phyloP scores from a whole-genome alignment of 2,329 filamentous ascomycete species.

The Ilyonectria sp. region DNA sequence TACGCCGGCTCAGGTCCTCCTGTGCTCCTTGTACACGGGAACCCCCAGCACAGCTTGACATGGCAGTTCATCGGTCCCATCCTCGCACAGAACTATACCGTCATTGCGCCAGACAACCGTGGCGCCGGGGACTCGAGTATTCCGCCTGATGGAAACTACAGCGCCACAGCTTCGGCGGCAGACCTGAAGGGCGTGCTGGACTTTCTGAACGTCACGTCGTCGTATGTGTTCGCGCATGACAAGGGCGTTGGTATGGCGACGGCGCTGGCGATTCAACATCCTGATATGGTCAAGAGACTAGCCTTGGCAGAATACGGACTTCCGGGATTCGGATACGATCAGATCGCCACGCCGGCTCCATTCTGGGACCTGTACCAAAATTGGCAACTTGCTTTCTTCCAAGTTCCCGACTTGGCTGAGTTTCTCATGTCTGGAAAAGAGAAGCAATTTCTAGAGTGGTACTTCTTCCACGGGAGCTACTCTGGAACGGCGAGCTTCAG shows the following conservation, averaged over 20 bases:
- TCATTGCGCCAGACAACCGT: conserved; percentile 60
- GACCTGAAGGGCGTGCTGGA: conserved; percentile 58
- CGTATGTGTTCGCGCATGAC: conserved; percentile 62
- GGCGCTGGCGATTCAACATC: conserved; percentile 57
- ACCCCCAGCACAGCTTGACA: conserved; percentile 57
- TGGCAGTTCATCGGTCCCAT: conserved; percentile 58
- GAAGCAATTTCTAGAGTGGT: conserved; percentile 61
- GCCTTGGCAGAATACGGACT: conserved; percentile 58
- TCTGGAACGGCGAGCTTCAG: conserved; percentile 55
- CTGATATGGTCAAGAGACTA: conserved; percentile 53
- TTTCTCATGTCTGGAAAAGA: conserved; percentile 61
- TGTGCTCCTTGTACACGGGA: conserved; percentile 58
- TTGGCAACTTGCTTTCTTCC: conserved; percentile 62
- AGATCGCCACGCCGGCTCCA: conserved; percentile 46
- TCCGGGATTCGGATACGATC: conserved; percentile 60
- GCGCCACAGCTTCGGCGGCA: conserved; percentile 55
- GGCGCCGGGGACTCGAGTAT: conserved; percentile 59
- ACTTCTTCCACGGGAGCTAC: conserved; percentile 62
- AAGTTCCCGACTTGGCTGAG: conserved; percentile 61
- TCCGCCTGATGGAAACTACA: conserved; percentile 57
- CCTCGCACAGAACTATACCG: conserved; percentile 59
- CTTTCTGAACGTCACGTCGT: conserved; percentile 58
- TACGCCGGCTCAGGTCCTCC: conserved; percentile 59
- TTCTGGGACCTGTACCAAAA: conserved; percentile 59
- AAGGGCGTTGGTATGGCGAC: conserved; percentile 60